Evolutionary conservation across 192 early-diverging fungal genomes (phyloP), one percentile per base, ranked within the genome.

Genomic region (Chytriomyces sp.): DNA sequence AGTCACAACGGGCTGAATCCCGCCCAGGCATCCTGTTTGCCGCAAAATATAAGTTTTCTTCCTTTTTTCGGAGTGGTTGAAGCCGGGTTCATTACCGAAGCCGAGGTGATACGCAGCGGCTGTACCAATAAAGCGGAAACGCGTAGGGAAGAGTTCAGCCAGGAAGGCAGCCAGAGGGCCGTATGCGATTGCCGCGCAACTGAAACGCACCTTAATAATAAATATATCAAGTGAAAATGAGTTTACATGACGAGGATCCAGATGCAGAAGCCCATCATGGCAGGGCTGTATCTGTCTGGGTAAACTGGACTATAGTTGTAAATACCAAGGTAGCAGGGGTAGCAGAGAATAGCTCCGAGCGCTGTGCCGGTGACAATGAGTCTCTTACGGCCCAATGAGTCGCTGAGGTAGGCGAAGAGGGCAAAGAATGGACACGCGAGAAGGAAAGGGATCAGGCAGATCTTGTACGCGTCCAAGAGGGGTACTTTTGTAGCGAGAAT

Each of bases 1-100:
- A 30, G 28, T 74, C 25, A 76, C 31, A 4, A 76, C 60, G 5
- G 75, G 75, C 19, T 65, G 56, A 25, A 77, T 10, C 0, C 75
- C 75, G 49, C 75, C 70, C 72, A 76, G 44, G 33, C 77, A 57
- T n/a, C 75, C 75, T n/a, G 70, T 76, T n/a, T n/a, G n/a, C 31
- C 73, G 73, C 17, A 75, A 37, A 32, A 75, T 17, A 32, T 66
- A 59, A n/a, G n/a, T n/a, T n/a, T n/a, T n/a, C n/a, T n/a, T n/a
- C n/a, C n/a, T n/a, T n/a, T n/a, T n/a, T n/a, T n/a, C n/a, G n/a
- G n/a, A n/a, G n/a, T n/a, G n/a, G n/a, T n/a, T n/a, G n/a, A n/a
- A n/a, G n/a, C n/a, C n/a, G n/a, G n/a, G n/a, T n/a, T n/a, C n/a
- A n/a, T n/a, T n/a, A n/a, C n/a, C n/a, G n/a, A n/a, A n/a, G 14